These are phyloP conservation scores for Ambrosia artemisiifolia DNA, from an alignment of 129 eudicot genomes.

Conservation along the genomic window DNA sequence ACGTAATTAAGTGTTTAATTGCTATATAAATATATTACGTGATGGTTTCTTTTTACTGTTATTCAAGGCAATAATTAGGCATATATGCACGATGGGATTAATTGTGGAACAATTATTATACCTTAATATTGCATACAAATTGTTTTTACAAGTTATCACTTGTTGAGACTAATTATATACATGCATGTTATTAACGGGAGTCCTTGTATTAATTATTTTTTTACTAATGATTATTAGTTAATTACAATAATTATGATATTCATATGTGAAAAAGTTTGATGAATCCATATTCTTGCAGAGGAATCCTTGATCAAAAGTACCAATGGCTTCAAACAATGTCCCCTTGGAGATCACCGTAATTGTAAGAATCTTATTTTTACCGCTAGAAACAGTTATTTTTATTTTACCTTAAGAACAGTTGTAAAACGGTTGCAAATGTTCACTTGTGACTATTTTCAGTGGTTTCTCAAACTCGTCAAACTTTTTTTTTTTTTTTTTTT, in stretches of 20 bases:
- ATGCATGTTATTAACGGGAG: neutral
- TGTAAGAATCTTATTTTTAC: constrained; percentile 27
- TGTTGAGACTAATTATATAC: neutral
- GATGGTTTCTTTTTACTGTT: constrained; percentile 2
- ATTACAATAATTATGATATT: neutral
- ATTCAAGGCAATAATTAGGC: constrained; percentile 3
- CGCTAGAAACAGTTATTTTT: neutral
- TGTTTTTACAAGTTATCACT: neutral
- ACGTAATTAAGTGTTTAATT: neutral
- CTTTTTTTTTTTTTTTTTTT: no score
- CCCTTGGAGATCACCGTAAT: constrained; percentile 42
- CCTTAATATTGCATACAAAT: constrained; percentile 8
- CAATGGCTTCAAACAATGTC: constrained; percentile 47
- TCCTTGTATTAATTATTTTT: neutral
- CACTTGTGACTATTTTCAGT: neutral
- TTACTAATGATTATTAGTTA: neutral
- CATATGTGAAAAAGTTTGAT: neutral
- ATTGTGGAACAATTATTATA: neutral
- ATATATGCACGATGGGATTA: neutral
- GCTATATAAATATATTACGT: neutral
- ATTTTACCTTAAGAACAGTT: neutral
- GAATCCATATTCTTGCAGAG: constrained; percentile 36
- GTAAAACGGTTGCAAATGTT: neutral
- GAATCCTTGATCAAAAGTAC: constrained; percentile 30
- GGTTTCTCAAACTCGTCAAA: no score